phyloP scores from a whole-genome alignment of 331 rosid species.

The Rosa hybrid region DNA sequence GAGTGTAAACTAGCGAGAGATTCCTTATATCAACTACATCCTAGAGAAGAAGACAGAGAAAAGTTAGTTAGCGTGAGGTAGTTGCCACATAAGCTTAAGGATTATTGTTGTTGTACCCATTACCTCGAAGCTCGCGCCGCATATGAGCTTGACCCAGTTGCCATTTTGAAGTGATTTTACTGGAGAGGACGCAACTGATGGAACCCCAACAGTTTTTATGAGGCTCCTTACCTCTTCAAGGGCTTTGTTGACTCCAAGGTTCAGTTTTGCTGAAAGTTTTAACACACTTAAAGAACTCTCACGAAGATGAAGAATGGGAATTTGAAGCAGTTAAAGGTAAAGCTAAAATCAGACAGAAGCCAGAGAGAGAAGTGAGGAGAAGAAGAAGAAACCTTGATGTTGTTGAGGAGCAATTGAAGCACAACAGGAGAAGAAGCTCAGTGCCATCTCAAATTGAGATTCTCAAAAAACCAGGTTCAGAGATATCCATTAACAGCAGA shows the following conservation, averaged over 20 bases:
- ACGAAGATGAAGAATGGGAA: constrained; percentile 2
- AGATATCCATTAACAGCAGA: not conserved
- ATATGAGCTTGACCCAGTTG: constrained; percentile 93
- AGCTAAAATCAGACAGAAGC: not conserved
- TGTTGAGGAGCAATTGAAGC: constrained; percentile 33
- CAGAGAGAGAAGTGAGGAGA: not conserved
- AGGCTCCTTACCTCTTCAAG: constrained; percentile 50
- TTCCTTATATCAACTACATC: constrained; percentile 91
- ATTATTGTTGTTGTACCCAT: not conserved
- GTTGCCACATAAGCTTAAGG: not conserved
- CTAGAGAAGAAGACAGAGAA: constrained; percentile 29
- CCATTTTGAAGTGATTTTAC: constrained; percentile 70
- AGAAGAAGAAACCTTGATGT: constrained; percentile 26
- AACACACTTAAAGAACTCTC: not conserved
- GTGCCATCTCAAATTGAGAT: constrained; percentile 36
- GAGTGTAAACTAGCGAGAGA: constrained; percentile 87
- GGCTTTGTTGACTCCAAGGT: constrained; percentile 21
- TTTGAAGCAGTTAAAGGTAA: not conserved
- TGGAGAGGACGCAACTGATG: constrained; percentile 55
- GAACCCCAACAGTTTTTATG: constrained; percentile 43
- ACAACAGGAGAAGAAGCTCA: constrained; percentile 37
- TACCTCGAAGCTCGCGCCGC: constrained; percentile 97
- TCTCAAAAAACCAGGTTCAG: not conserved
- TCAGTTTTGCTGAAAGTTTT: constrained; percentile 26
- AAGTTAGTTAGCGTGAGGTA: not conserved